Percentiles rank a stretch among this genome's conserved stretches.
These are phyloP conservation scores for Shiraia bambusicola DNA, from an alignment of 2,329 filamentous ascomycete species.

Conservation along the genomic window DNA sequence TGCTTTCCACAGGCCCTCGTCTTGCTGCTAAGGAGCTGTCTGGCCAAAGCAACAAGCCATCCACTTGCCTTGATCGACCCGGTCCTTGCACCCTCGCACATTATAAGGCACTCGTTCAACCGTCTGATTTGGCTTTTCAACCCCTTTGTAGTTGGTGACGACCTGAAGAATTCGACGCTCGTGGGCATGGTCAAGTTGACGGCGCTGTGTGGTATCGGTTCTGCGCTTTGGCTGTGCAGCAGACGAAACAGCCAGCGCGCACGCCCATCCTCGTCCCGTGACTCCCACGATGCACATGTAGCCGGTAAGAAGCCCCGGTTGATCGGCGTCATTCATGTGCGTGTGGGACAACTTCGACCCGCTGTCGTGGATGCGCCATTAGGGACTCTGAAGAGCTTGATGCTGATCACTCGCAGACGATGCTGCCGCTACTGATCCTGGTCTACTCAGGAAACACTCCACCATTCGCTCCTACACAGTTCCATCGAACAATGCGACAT, in stretches of 20 bases:
- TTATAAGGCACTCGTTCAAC: slow-evolving; percentile 31
- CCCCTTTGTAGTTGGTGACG: slow-evolving; percentile 25
- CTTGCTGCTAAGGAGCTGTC: slow-evolving; percentile 31
- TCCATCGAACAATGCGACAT: slow-evolving; percentile 61
- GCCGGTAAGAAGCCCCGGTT: slow-evolving; percentile 26
- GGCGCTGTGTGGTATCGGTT: slow-evolving; percentile 39
- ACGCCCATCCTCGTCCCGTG: slow-evolving; percentile 14
- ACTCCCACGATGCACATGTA: slow-evolving; percentile 23
- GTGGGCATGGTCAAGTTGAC: slow-evolving; percentile 45
- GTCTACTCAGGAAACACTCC: slow-evolving; percentile 77
- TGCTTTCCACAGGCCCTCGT: slow-evolving; percentile 42
- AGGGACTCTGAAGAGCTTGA: background rate
- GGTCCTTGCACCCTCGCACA: slow-evolving; percentile 22
- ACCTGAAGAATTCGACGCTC: slow-evolving; percentile 21
- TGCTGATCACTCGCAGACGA: slow-evolving; percentile 31
- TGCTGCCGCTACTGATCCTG: slow-evolving; percentile 66
- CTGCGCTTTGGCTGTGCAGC: slow-evolving; percentile 40
- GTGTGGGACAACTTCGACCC: slow-evolving; percentile 11
- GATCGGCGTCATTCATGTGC: slow-evolving; percentile 8
- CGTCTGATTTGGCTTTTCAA: slow-evolving; percentile 24
- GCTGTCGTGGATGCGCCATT: background rate
- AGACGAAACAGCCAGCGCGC: slow-evolving; percentile 21
- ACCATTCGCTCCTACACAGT: slow-evolving; percentile 72
- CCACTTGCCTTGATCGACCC: slow-evolving; percentile 28
- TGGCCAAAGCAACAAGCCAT: slow-evolving; percentile 28